Base-by-base conservation (phyloP, 441 rosid species). In the Corymbia calophylla region DNA sequence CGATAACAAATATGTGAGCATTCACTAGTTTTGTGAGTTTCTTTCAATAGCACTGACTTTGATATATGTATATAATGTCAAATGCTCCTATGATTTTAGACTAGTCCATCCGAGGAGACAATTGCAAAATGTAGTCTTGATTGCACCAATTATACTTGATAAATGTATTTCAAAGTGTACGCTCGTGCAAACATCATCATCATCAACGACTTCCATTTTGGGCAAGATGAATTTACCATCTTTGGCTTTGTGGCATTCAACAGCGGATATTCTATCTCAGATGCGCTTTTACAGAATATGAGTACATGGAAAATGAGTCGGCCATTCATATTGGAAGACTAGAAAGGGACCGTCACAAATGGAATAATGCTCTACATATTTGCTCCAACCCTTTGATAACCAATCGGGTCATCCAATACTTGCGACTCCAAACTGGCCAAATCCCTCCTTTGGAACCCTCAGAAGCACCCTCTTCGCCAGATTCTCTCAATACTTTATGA, bases 221-320 rank as follows among this genome's bases (percentile, higher is more conserved):
- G 31, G 31, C 66, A 27, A 56, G n/a, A 25, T 27, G 66, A 27
- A 60, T 60, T 60, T 60, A 25, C 66, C 12, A 11, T 11, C 3
- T 60, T 60, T 60, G 8, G 27, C 15, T 60, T 27, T 60, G n/a
- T 60, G 66, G 31, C 66, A 2, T 60, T 60, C 2, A 0, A 15
- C 31, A 60, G 11, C 0, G 5, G n/a, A 0, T 27, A 11, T 25
- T 60, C 15, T 60, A 60, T 60, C 7, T 25, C 0, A 2, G 31
- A 60, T 60, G 66, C 8, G 4, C 15, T 1, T 58, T 60, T 27
- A 9, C 25, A 60, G 5, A 60, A 11, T 60, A 27, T 12, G 66
- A 25, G 31, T 25, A 11, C n/a, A 60, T 60, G 64, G 25, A 27
- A 60, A 60, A 60, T 1, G 31, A 60, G 31, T 60, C 2, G 16